Percentiles rank a stretch among this genome's conserved stretches.
phyloP scores from a whole-genome alignment of 768 basidiomycete species.

The Hortiboletus flavorubellus region DNA sequence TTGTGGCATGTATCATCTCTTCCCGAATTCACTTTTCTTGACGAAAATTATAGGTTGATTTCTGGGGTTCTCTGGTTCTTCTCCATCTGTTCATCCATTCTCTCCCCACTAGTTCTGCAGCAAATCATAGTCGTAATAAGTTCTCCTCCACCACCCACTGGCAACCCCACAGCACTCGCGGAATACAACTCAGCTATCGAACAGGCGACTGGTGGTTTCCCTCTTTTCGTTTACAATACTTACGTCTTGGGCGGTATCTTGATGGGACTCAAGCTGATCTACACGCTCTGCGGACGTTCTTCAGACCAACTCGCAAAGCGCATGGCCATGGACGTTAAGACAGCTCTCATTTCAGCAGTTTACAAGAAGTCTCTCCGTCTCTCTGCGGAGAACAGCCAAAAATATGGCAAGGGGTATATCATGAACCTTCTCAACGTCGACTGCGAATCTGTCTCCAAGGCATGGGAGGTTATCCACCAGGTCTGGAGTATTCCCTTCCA shows the following conservation, averaged over 20 bases:
- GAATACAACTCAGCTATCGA: conserved; percentile 20
- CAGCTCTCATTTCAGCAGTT: conserved; percentile 27
- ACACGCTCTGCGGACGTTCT: conserved; percentile 26
- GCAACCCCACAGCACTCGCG: conserved; percentile 20
- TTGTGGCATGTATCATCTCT: conserved; percentile 14
- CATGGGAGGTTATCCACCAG: conserved; percentile 27
- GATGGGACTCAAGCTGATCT: conserved; percentile 24
- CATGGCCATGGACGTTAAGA: conserved; percentile 30
- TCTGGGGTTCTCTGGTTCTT: conserved; percentile 31
- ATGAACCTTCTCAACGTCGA: conserved; percentile 32
- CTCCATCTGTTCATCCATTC: conserved; percentile 18
- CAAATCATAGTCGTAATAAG: conserved; percentile 26
- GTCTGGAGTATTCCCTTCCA: conserved; percentile 29
- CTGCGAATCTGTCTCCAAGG: conserved; percentile 29
- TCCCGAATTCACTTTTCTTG: neutral
- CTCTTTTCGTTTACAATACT: conserved; percentile 25
- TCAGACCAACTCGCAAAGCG: conserved; percentile 29
- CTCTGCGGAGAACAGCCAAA: conserved; percentile 25
- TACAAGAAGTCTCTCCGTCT: conserved; percentile 31
- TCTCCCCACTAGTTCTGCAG: conserved; percentile 27
- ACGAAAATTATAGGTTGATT: conserved; percentile 15
- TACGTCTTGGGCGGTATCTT: conserved; percentile 23
- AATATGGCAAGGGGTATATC: conserved; percentile 27
- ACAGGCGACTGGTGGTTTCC: conserved; percentile 27
- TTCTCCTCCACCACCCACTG: conserved; percentile 18